Evolutionary conservation across 768 basidiomycete species (phyloP).

Genomic region (Xanthoconium purpureum): DNA sequence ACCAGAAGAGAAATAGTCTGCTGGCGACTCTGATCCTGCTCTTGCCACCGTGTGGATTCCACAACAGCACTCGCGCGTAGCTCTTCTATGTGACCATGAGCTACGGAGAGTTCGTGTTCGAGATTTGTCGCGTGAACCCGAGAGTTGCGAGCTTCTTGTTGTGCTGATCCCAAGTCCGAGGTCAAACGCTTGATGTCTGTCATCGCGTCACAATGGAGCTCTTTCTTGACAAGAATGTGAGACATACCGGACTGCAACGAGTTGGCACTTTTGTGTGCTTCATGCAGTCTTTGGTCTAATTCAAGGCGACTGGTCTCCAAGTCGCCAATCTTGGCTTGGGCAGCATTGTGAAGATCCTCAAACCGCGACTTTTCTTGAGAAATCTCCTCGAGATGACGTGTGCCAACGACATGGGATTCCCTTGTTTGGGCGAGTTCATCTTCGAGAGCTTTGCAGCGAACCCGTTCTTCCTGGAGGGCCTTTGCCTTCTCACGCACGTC

Average conservation of each 20-base stretch:
- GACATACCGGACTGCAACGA: slow-evolving; percentile 23
- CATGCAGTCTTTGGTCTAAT: slow-evolving; percentile 11
- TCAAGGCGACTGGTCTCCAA: slow-evolving; percentile 13
- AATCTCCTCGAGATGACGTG: slow-evolving; percentile 17
- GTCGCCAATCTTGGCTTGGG: slow-evolving; percentile 15
- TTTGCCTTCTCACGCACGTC: slow-evolving; percentile 13
- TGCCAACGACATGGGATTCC: slow-evolving; percentile 4
- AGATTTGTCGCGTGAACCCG: slow-evolving; percentile 13
- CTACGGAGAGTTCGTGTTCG: slow-evolving; percentile 22
- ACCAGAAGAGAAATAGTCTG: slow-evolving; percentile 78
- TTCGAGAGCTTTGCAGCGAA: slow-evolving; percentile 19
- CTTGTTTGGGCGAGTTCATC: slow-evolving; percentile 20
- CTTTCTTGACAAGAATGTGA: slow-evolving; percentile 19
- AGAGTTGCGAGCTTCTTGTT: slow-evolving; percentile 9
- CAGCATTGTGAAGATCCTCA: slow-evolving; percentile 11
- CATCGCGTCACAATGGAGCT: slow-evolving; percentile 24
- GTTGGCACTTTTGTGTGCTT: slow-evolving; percentile 3
- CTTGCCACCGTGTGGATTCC: slow-evolving; percentile 21
- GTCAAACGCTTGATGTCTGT: slow-evolving; percentile 20
- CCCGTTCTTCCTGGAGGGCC: slow-evolving; percentile 20
- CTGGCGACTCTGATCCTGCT: slow-evolving; percentile 53
- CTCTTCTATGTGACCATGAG: slow-evolving; percentile 20
- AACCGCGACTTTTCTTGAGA: slow-evolving; percentile 25
- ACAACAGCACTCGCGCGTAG: slow-evolving; percentile 12
- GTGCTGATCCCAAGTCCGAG: slow-evolving; percentile 16